Evolutionary conservation across 2,329 filamentous ascomycete species (phyloP).

Genomic region (Colletotrichum falcatum): DNA sequence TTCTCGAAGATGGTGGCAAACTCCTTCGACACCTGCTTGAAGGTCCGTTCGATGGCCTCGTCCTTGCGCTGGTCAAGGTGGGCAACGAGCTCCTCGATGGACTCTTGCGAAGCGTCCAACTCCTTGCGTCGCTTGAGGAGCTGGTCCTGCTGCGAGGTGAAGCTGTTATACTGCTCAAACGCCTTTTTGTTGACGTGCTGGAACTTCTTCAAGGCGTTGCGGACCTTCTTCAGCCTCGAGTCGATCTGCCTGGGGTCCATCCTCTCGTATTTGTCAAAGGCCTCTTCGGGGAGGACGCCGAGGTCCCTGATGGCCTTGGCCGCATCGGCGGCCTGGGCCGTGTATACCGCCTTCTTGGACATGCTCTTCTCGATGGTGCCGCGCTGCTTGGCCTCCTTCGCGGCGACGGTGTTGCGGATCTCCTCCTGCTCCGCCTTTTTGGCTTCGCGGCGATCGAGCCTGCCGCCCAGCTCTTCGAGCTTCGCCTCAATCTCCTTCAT

Average conservation of each 20-base stretch:
- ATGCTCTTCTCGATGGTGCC: slow-evolving; percentile 93
- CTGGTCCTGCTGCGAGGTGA: slow-evolving; percentile 90
- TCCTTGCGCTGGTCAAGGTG: slow-evolving; percentile 96
- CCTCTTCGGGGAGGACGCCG: slow-evolving; percentile 92
- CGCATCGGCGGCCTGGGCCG: slow-evolving; percentile 81
- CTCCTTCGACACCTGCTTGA: slow-evolving; percentile 96
- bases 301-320: slow-evolving; percentile 91
- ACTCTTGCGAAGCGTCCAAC: slow-evolving; percentile 85
- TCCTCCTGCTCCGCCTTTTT: slow-evolving; percentile 74
- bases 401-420: slow-evolving; percentile 79
- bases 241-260: slow-evolving; percentile 79
- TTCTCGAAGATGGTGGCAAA: slow-evolving; percentile 95
- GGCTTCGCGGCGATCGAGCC: slow-evolving; percentile 67
- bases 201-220: slow-evolving; percentile 94
- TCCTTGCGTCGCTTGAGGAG: slow-evolving; percentile 87
- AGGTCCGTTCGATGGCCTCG: slow-evolving; percentile 97
- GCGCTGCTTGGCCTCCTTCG: slow-evolving; percentile 85
- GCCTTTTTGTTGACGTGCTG: slow-evolving; percentile 99
- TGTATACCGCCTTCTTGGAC: slow-evolving; percentile 85
- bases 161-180: slow-evolving; percentile 98
- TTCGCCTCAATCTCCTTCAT: slow-evolving; percentile 80
- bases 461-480: slow-evolving; percentile 66
- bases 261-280: slow-evolving; percentile 89
- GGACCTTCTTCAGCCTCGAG: slow-evolving; percentile 86
- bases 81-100: slow-evolving; percentile 92